Evolutionary conservation across 2,329 filamentous ascomycete species (phyloP), one percentile per base, ranked within the genome.

Genomic region (Plenodomus biglobosus): DNA sequence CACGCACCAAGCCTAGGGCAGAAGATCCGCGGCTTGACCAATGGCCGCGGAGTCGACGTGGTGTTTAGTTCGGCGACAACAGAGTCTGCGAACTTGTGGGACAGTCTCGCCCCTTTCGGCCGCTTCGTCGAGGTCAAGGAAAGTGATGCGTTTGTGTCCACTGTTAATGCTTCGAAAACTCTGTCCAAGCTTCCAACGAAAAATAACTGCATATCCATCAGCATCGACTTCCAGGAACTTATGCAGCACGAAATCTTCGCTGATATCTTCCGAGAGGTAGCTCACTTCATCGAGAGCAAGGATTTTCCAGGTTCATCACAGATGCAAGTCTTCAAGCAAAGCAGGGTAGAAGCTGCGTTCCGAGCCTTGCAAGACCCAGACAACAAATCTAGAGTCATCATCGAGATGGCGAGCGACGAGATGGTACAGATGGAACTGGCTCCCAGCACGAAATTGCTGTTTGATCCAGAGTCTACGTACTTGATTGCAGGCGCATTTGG

Each of bases 1-100:
- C 40, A 62, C 20, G 22, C 35, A 1, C 24, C 27, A 1, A 24
- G 44, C 16, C 48, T 55, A 4, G 37, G 24, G 7, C 40, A 56
- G 4, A 42, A 32, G 1, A 40, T 60, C 3, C 38, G 34, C 1
- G 49, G 47, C 8, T 36, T 56, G 36, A 58, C 71, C 0, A 41
- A 56, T 0, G 58, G 53, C 13, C 21, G 40, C n/a, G 70, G 71
- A 10, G 64, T 72, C 2, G 68, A 72, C 46, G 58, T 69, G 4
- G 53, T 72, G 3, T 34, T 74, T 16, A 72, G 70, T 52, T 56
- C 56, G n/a, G 66, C 16, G 61, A 1, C 55, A 59, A 15, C 24
- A 44, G 7, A 50, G 66, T 2, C 46, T n/a, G 46, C 2, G 40
- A 44, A 32, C 58, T 55, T 3, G n/a, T 66, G 58, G 63, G 36